A percentile compares a stretch with the other conserved stretches of the same genome.
phyloP scores from a whole-genome alignment of 2,329 filamentous ascomycete species.

The Tothia fuscella region DNA sequence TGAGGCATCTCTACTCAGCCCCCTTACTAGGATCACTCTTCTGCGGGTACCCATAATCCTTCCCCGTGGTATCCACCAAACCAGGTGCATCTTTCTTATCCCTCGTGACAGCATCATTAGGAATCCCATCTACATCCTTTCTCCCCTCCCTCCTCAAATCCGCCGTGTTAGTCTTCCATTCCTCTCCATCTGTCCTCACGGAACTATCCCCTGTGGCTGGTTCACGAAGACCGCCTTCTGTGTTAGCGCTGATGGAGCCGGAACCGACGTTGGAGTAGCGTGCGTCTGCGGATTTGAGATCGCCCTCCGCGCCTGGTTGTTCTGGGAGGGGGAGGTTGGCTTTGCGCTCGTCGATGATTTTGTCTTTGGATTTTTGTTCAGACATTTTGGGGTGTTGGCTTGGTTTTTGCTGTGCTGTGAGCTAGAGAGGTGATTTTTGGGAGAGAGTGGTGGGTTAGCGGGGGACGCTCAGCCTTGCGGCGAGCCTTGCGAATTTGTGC shows the following conservation, averaged over 20 bases:
- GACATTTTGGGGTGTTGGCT: neutral
- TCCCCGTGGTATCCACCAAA: constrained; percentile 27
- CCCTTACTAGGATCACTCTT: constrained; percentile 28
- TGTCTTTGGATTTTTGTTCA: neutral
- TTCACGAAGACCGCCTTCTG: constrained; percentile 35
- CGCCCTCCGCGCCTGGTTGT: constrained; percentile 60
- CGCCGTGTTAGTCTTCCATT: constrained; percentile 41
- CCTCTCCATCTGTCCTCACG: constrained; percentile 35
- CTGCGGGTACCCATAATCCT: constrained; percentile 30
- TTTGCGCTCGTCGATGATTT: constrained; percentile 55
- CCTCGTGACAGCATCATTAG: constrained; percentile 46
- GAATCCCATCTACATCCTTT: constrained; percentile 48
- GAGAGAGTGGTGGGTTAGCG: no score
- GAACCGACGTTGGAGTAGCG: constrained; percentile 59
- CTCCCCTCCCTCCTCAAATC: constrained; percentile 46
- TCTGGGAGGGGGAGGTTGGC: constrained; percentile 70
- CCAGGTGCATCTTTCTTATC: constrained; percentile 32
- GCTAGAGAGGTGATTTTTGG: neutral
- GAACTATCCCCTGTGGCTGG: constrained; percentile 42
- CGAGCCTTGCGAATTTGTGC: no score
- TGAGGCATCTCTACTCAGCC: constrained; percentile 14
- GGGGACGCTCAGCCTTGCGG: no score
- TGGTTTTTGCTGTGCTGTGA: neutral
- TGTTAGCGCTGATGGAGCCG: constrained; percentile 33
- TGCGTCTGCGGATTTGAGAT: constrained; percentile 64